These are phyloP conservation scores for Triadica sebifera DNA, from an alignment of 345 rosid species.

Conservation along the genomic window DNA sequence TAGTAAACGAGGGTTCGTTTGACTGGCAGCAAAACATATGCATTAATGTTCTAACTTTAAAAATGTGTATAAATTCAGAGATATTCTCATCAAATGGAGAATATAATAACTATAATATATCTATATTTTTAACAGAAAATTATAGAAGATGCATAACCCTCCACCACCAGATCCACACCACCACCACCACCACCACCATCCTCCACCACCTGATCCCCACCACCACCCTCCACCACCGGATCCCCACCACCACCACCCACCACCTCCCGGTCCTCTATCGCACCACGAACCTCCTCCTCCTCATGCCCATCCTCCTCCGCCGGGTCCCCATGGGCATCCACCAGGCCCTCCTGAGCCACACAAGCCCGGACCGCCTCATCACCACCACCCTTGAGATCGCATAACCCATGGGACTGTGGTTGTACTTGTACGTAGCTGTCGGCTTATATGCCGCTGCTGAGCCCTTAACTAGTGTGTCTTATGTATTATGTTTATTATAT, in stretches of 20 bases:
- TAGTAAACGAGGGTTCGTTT: background rate
- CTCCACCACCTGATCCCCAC: conserved; percentile 9
- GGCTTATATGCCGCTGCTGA: too few species aligned
- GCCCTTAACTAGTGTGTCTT: background rate
- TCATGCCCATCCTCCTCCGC: conserved; percentile 17
- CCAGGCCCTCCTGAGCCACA: conserved; percentile 18
- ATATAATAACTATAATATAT: background rate
- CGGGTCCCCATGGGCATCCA: conserved; percentile 27
- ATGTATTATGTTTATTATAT: background rate
- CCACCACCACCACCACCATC: too few species aligned
- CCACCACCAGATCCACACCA: conserved; percentile 23
- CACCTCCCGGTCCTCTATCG: conserved; percentile 19
- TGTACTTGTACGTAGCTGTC: background rate
- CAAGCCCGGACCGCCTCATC: background rate
- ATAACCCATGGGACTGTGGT: too few species aligned
- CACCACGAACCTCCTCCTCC: conserved; percentile 26
- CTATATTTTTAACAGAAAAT: background rate
- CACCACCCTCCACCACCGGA: conserved; percentile 3
- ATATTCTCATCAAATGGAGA: background rate
- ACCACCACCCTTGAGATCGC: conserved; percentile 17
- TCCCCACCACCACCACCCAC: conserved; percentile 20
- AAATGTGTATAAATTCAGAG: background rate
- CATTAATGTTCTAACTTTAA: too few species aligned
- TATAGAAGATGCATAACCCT: conserved; percentile 25
- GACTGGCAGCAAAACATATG: conserved; percentile 18